Percentiles rank a stretch among this genome's conserved stretches.
Evolutionary conservation across 495 filamentous ascomycete species (phyloP).

Genomic region (Apodospora peruviana): DNA sequence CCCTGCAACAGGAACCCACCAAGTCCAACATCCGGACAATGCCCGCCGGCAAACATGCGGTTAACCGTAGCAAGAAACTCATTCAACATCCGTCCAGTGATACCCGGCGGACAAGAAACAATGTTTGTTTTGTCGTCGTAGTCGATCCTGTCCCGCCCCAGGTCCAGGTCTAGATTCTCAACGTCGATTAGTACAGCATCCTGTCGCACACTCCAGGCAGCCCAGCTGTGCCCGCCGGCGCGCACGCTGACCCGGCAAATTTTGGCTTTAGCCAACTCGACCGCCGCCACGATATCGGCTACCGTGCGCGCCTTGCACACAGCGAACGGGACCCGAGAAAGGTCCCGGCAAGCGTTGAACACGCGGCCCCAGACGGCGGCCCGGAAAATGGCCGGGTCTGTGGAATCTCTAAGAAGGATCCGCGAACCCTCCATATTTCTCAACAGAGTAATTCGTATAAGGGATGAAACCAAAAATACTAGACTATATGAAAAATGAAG

Average conservation of each 20-base stretch:
- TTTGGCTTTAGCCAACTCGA: slow-evolving; percentile 36
- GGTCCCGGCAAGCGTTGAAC: slow-evolving; percentile 28
- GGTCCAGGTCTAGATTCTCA: slow-evolving; percentile 4
- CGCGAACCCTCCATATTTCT: neutral
- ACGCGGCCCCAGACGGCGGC: slow-evolving; percentile 23
- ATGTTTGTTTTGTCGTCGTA: slow-evolving; percentile 29
- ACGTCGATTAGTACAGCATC: slow-evolving; percentile 46
- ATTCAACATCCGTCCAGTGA: slow-evolving; percentile 41
- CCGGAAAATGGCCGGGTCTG: slow-evolving; percentile 12
- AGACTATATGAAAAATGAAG: neutral
- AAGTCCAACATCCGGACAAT: slow-evolving; percentile 53
- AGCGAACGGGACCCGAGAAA: slow-evolving; percentile 35
- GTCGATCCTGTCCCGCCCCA: slow-evolving; percentile 16
- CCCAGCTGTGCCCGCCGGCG: slow-evolving; percentile 51
- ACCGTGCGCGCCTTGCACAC: slow-evolving; percentile 35
- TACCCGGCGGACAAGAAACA: slow-evolving; percentile 37
- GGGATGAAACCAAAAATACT: no score
- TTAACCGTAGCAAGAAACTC: slow-evolving; percentile 17
- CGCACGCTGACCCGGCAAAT: slow-evolving; percentile 42
- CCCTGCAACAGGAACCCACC: slow-evolving; percentile 52
- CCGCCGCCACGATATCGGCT: slow-evolving; percentile 37
- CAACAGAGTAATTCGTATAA: neutral
- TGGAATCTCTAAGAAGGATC: slow-evolving; percentile 12
- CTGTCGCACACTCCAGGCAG: slow-evolving; percentile 46
- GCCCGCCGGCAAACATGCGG: slow-evolving; percentile 45